phyloP scores from a whole-genome alignment of 1,284 basidiomycete species.

The Volvariella surrecta region DNA sequence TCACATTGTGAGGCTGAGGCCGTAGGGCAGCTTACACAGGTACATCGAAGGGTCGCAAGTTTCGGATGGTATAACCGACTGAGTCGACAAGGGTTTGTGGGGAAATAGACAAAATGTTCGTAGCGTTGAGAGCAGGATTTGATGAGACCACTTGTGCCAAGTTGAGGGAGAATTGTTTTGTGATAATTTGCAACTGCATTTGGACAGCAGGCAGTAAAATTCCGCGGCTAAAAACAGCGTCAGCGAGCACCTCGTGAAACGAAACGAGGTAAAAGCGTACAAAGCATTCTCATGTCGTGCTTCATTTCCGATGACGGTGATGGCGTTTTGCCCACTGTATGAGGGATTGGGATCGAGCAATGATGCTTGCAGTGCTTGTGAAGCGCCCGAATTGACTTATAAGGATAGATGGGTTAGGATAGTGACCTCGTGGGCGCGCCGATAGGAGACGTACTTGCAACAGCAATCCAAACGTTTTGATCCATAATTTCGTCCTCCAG shows the following conservation, averaged over 20 bases:
- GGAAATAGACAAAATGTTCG: slow-evolving; percentile 42
- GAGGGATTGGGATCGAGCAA: slow-evolving; percentile 19
- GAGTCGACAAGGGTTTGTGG: slow-evolving; percentile 50
- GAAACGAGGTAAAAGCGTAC: slow-evolving; percentile 22
- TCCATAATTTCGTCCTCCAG: slow-evolving; percentile 28
- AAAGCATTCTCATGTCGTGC: slow-evolving; percentile 39
- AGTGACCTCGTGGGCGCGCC: background rate
- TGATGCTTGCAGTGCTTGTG: slow-evolving; percentile 21
- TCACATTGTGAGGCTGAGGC: slow-evolving; percentile 2
- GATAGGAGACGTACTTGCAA: slow-evolving; percentile 25
- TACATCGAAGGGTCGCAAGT: slow-evolving; percentile 59
- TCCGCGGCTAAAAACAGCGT: slow-evolving; percentile 18
- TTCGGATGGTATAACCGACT: slow-evolving; percentile 41
- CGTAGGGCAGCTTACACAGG: slow-evolving; percentile 36
- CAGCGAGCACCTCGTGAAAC: background rate
- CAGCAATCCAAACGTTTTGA: slow-evolving; percentile 35
- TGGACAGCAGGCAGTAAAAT: slow-evolving; percentile 21
- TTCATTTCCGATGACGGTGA: slow-evolving; percentile 26
- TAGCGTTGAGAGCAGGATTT: slow-evolving; percentile 17
- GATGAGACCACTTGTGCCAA: slow-evolving; percentile 26
- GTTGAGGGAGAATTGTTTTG: slow-evolving; percentile 25
- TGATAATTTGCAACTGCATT: slow-evolving; percentile 16
- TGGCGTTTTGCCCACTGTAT: slow-evolving; percentile 25
- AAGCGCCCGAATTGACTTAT: slow-evolving; percentile 32
- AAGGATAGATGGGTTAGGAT: background rate